Conservation (phyloP, 106 monocot genomes). For the Ottelia alismoides region DNA sequence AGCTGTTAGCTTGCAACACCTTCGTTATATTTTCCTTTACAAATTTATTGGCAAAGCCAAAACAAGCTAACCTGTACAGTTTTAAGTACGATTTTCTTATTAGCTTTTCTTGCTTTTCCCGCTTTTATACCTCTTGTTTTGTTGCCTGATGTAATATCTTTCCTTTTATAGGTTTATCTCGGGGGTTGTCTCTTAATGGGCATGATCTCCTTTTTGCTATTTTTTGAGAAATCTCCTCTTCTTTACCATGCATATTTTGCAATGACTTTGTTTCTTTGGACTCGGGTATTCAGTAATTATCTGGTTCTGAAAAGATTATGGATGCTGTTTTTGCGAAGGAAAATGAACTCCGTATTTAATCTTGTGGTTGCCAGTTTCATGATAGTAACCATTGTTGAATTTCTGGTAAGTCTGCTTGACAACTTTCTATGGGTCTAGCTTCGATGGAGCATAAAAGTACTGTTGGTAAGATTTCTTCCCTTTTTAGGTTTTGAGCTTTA, state of each 20-base stretch:
- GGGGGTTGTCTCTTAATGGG: slow-evolving; percentile 41
- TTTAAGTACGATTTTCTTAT: too few species aligned
- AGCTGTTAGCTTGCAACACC: too few species aligned
- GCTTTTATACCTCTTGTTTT: too few species aligned
- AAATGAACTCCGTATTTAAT: slow-evolving; percentile 24
- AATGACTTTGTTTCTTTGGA: slow-evolving; percentile 73
- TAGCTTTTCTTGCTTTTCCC: too few species aligned
- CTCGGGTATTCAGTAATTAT: slow-evolving; percentile 39
- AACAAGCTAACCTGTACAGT: too few species aligned
- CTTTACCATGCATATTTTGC: slow-evolving; percentile 75
- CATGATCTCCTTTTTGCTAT: slow-evolving; percentile 43
- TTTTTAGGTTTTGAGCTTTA: slow-evolving; percentile 88
- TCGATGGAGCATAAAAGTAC: too few species aligned
- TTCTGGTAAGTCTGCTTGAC: slow-evolving; percentile 40
- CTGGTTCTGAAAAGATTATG: slow-evolving; percentile 37
- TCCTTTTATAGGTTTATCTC: slow-evolving; percentile 73
- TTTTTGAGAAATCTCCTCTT: slow-evolving; percentile 69
- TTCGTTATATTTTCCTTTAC: too few species aligned
- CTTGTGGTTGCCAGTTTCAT: slow-evolving; percentile 23
- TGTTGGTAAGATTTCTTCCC: too few species aligned
- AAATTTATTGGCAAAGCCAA: too few species aligned
- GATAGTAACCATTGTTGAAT: slow-evolving; percentile 57
- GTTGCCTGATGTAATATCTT: too few species aligned
- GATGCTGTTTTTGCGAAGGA: slow-evolving; percentile 23
- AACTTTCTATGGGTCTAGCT: neutral